Base-by-base conservation (phyloP, 1,284 basidiomycete genomes). In the Neolentinus lepideus region DNA sequence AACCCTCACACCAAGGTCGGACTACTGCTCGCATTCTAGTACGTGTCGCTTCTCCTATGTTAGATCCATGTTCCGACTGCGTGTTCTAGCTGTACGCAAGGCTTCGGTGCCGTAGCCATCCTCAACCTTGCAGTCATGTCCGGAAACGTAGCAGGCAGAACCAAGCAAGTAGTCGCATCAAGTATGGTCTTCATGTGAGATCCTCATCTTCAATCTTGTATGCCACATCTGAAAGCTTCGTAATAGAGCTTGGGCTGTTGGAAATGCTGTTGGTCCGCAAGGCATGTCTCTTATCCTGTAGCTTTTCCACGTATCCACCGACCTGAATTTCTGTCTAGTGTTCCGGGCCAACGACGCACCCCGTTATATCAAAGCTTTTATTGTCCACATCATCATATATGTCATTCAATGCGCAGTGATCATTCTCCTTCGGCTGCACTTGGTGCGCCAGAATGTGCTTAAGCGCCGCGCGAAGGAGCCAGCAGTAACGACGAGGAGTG, bases 11-110 rank as follows among this genome's bases (percentile, higher is more conserved):
- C 76, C 14, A 77, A 75, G 57, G 75, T 77, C 35, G 78, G 78
- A 27, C 67, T 80, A 12, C 65, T 79, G 12, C 60, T 79, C 45
- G 76, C 78, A 8, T 80, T 78, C 64, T 80, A 79, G 74, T 77
- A 56, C 54, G 73, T 67, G 45, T 56, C 47, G 38, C 19, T 54
- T 31, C 36, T 38, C 53, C 25, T 31, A 19, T 47, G 1, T 10
- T 10, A 51, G 57, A 43, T 43, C 4, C 12, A 21, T n/a, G 38
- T n/a, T 6, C n/a, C 3, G 16, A 43, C n/a, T 9, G 31, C 38
- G 46, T 21, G 52, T 35, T 55, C 16, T 46, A 76, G 75, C 61
- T 75, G 71, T 58, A 75, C 70, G 54, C 74, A 76, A 67, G 75
- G 73, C 19, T 66, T 63, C 48, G 64, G 60, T 22, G 66, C 63